Evolutionary conservation across 23 red algal genomes (phyloP).

Genomic region (Gracilaria vermiculophylla): DNA sequence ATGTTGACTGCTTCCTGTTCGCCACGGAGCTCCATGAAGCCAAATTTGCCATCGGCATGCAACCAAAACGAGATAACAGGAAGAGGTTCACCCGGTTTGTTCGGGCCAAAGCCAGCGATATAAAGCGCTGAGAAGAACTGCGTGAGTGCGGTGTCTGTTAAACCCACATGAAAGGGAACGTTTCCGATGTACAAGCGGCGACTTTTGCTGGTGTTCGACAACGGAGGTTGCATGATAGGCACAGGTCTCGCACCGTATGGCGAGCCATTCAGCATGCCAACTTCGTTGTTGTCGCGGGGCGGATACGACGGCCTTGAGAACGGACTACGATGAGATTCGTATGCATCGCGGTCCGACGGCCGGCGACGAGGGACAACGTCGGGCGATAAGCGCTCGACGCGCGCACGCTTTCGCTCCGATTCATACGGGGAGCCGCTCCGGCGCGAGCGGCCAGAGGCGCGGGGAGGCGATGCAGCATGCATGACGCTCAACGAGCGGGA

Average conservation of each 20-base stretch:
- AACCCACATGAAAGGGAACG: conserved; percentile 57
- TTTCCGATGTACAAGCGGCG: conserved; percentile 80
- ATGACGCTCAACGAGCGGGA: not conserved
- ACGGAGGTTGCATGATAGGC: not conserved
- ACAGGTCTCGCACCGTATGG: not conserved
- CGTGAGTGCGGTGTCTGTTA: conserved; percentile 57
- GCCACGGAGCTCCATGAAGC: conserved; percentile 70
- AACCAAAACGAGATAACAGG: conserved; percentile 70
- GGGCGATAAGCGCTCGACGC: not conserved
- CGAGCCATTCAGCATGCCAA: conserved; percentile 9
- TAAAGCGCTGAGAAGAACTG: conserved; percentile 78
- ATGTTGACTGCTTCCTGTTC: conserved; percentile 69
- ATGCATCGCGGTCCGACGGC: conserved; percentile 6
- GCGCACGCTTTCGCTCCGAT: conserved; percentile 37
- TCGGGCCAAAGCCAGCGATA: conserved; percentile 57
- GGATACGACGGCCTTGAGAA: conserved; percentile 15
- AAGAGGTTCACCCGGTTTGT: conserved; percentile 24
- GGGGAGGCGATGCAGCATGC: conserved; percentile 2
- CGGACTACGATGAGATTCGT: too few relatives aligned
- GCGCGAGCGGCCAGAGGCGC: conserved; percentile 5
- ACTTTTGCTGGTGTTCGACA: conserved; percentile 29
- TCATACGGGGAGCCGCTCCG: not conserved
- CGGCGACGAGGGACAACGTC: conserved; percentile 21
- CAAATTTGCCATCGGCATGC: conserved; percentile 70
- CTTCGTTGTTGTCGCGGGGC: not conserved